phyloP scores from a whole-genome alignment of 78 protist genomes.

The Isochrysis galbana region DNA sequence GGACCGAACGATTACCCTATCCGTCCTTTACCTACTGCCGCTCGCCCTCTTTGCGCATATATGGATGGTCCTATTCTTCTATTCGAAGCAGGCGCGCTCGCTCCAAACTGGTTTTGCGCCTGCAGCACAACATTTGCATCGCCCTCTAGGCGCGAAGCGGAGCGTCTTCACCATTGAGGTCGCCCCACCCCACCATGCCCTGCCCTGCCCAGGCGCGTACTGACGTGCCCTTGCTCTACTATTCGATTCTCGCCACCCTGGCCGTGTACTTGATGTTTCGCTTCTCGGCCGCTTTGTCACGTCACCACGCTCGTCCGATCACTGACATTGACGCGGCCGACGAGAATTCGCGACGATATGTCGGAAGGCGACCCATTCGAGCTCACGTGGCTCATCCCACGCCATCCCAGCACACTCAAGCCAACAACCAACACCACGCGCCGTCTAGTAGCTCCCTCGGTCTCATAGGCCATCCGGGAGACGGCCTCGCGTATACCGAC shows the following conservation, averaged over 20 bases:
- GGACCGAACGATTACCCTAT: not conserved
- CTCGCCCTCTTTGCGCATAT: not conserved
- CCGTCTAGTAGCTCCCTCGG: too few relatives aligned
- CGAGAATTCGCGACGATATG: too few relatives aligned
- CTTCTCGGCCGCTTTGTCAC: not conserved
- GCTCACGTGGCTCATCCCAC: too few relatives aligned
- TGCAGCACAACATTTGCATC: too few relatives aligned
- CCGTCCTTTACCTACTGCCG: not conserved
- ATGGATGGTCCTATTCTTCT: not conserved
- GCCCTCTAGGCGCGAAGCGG: too few relatives aligned
- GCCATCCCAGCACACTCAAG: too few relatives aligned
- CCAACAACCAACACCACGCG: too few relatives aligned
- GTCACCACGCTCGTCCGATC: not conserved
- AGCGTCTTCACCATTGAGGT: too few relatives aligned
- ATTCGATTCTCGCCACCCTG: not conserved
- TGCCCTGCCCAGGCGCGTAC: not conserved
- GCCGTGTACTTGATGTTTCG: not conserved
- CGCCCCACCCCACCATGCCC: too few relatives aligned
- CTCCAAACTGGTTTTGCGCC: not conserved
- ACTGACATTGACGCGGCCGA: not conserved
- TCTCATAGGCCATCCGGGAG: too few relatives aligned
- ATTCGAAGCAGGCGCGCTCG: not conserved
- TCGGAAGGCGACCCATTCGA: too few relatives aligned
- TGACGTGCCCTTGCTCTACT: conserved; percentile 1
- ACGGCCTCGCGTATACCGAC: too few relatives aligned